Evolutionary conservation across 1,139 yeast genomes (phyloP).

Genomic region (Pichia sp.): DNA sequence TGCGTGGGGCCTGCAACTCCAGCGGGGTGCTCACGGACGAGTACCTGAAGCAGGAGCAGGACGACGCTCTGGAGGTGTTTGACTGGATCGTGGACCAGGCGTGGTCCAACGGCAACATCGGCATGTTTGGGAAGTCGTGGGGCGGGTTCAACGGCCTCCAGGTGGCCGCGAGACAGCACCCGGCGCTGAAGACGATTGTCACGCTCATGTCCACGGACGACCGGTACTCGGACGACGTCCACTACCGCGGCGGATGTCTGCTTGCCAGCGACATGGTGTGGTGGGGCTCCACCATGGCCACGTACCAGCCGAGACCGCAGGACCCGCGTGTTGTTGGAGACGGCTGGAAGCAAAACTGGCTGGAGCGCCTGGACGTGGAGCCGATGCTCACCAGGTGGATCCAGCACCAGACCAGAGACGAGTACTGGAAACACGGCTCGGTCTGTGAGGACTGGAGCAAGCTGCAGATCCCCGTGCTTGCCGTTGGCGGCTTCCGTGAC

Average conservation of each 20-base stretch:
- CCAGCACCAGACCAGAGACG: constrained; percentile 39
- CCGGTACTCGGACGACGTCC: constrained; percentile 42
- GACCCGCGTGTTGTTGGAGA: constrained; percentile 38
- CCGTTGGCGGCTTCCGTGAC: constrained; percentile 44
- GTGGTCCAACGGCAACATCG: constrained; percentile 43
- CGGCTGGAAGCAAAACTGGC: constrained; percentile 38
- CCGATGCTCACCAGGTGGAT: constrained; percentile 41
- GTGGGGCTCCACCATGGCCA: constrained; percentile 44
- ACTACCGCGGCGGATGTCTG: constrained; percentile 41
- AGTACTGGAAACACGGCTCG: constrained; percentile 42
- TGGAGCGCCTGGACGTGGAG: constrained; percentile 33
- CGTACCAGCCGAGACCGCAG: constrained; percentile 40
- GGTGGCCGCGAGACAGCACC: constrained; percentile 42
- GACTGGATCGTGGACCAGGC: constrained; percentile 38
- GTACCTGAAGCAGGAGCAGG: constrained; percentile 39
- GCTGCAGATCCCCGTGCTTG: constrained; percentile 39
- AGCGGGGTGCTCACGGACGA: constrained; percentile 41
- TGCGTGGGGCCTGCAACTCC: constrained; percentile 42
- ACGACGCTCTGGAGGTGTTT: constrained; percentile 38
- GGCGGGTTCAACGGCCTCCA: constrained; percentile 44
- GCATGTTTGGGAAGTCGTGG: constrained; percentile 46
- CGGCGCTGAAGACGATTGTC: constrained; percentile 39
- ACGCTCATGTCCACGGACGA: constrained; percentile 43
- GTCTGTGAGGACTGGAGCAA: constrained; percentile 37
- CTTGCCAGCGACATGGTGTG: constrained; percentile 42